Base-by-base conservation (phyloP, 116 monocot species). In the Phalaenopsis hybrid region DNA sequence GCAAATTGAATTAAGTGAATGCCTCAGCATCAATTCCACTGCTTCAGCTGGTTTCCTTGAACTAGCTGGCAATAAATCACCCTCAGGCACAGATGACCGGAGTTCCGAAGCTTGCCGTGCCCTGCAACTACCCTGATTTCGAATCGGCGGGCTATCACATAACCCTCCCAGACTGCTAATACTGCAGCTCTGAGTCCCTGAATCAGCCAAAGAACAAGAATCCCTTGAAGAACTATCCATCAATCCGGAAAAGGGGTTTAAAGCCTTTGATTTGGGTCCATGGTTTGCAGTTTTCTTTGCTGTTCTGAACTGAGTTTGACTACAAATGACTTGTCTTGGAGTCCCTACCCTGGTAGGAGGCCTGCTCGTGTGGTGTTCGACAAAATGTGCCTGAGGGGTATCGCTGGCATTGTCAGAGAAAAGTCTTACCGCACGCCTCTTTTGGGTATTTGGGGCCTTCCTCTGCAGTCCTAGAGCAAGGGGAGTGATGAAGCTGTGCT, bases 71-170 rank as follows among this genome's bases (percentile, higher is more conserved):
- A 90, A 59, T 7, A 80, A 43, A 68, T 90, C 87, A 3, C 87
- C 78, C 74, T 90, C 89, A 0, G 92, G 89, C 86, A 94, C 77
- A 5, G 94, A 94, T 16, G 91, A 87, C 57, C 94, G 80, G 21
- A 85, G 50, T 25, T 91, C 92, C 0, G 86, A 78, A 12, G 83
- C 82, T 43, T 77, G 0, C 70, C 87, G 72, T 8, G 57, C 68
- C 9, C 78, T 63, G 76, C 81, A 80, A 25, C 81, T 81, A 12
- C 79, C 80, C 7, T 77, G 70, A 33, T 6, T 74, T 0, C 58
- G 75, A 17, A 89, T 80, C 13, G 93, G 88, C 23, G 94, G 94
- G 81, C 92, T 94, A 3, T 90, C 85, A 81, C 97, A 97, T 44
- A 92, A 80, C 57, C 80, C 78, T 21, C 77, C 85, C 20, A 10